These are phyloP conservation scores for Cladophialophora carrionii DNA, from an alignment of 2,329 filamentous ascomycete species.

Conservation along the genomic window DNA sequence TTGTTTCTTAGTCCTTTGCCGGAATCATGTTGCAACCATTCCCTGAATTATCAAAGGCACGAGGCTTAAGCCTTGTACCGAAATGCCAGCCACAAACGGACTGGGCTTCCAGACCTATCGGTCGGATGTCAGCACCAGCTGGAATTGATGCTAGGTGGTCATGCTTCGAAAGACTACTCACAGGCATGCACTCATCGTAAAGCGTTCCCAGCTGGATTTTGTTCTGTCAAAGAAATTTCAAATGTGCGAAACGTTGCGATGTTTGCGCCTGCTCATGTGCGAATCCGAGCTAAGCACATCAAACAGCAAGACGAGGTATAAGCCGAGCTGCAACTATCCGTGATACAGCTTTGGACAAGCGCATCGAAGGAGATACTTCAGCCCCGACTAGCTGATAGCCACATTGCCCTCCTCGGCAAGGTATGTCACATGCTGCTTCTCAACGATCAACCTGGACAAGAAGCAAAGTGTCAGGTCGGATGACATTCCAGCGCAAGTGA, in stretches of 20 bases:
- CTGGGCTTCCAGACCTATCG: neutral
- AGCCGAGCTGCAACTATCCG: slow-evolving; percentile 22
- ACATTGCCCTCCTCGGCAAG: slow-evolving; percentile 11
- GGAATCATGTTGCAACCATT: neutral
- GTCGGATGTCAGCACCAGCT: neutral
- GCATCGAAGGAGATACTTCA: neutral
- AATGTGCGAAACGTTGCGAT: slow-evolving; percentile 23
- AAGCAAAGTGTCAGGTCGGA: slow-evolving; percentile 25
- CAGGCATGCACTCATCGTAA: slow-evolving; percentile 27
- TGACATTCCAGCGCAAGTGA: slow-evolving; percentile 21
- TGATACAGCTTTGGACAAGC: slow-evolving; percentile 10
- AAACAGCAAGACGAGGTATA: slow-evolving; percentile 34
- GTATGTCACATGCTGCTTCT: slow-evolving; percentile 31
- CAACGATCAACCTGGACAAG: slow-evolving; percentile 23
- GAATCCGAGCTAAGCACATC: slow-evolving; percentile 7
- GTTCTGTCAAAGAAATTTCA: slow-evolving; percentile 23
- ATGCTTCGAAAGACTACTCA: slow-evolving; percentile 23
- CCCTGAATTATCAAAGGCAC: slow-evolving; percentile 16
- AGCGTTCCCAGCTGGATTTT: slow-evolving; percentile 20
- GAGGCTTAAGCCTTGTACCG: slow-evolving; percentile 60
- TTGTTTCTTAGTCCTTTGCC: neutral
- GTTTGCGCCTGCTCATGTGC: neutral
- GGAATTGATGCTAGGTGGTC: slow-evolving; percentile 21
- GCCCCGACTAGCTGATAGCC: neutral
- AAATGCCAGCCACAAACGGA: slow-evolving; percentile 72